Conservation (phyloP, 768 basidiomycete species). For the Boletus barrowsii region DNA sequence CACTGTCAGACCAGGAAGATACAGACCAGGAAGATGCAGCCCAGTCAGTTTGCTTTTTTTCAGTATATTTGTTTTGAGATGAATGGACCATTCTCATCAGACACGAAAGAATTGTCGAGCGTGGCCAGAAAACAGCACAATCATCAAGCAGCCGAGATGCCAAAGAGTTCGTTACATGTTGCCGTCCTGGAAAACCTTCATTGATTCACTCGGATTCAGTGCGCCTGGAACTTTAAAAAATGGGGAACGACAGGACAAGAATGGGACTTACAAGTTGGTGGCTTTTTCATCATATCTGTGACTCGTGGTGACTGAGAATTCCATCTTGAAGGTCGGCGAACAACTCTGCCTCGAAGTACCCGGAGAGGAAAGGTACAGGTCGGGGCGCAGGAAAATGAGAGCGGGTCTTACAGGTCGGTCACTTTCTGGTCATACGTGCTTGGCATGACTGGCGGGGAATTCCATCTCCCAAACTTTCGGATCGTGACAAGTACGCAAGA, state of each 20-base stretch:
- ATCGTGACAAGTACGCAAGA: too few species aligned
- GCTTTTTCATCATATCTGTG: not conserved
- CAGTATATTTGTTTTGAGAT: not conserved
- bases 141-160: rapidly evolving
- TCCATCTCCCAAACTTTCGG: too few species aligned
- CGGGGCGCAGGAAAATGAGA: too few species aligned
- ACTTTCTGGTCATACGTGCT: too few species aligned
- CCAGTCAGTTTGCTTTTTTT: not conserved
- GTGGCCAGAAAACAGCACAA: not conserved
- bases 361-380: too few species aligned
- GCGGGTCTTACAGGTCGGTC: too few species aligned
- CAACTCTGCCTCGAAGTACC: too few species aligned
- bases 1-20: not conserved
- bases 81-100: not conserved
- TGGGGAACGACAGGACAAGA: not conserved
- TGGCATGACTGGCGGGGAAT: too few species aligned
- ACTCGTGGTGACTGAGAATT: not conserved
- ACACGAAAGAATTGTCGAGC: not conserved
- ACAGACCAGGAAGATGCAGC: not conserved
- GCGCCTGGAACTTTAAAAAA: too few species aligned
- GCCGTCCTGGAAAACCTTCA: not conserved
- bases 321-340: not conserved
- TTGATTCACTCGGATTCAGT: not conserved
- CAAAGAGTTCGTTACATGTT: slow-evolving; percentile 1
- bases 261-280: not conserved